Evolutionary conservation across 495 filamentous ascomycete genomes (phyloP).

Genomic region (Aspergillus bridgeri): DNA sequence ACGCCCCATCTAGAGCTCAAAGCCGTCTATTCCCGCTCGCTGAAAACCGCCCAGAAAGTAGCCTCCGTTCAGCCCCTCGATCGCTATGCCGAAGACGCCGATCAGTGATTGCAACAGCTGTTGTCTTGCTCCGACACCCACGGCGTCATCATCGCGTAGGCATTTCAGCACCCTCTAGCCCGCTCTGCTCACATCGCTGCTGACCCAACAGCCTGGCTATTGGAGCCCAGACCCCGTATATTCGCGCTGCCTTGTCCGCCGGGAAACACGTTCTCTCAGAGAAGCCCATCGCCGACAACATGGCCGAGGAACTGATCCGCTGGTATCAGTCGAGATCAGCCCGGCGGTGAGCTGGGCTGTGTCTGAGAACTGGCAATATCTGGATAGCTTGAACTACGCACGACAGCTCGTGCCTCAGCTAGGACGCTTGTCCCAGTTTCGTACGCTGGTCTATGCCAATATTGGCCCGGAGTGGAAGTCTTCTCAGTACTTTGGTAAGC

Average conservation of each 20-base stretch:
- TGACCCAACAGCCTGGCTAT: conserved; percentile 14
- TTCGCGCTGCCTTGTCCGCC: conserved; percentile 45
- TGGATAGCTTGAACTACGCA: conserved; percentile 47
- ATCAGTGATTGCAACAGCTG: conserved; percentile 50
- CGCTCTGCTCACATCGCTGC: no score
- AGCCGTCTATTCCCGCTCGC: conserved; percentile 49
- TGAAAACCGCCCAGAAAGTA: conserved; percentile 32
- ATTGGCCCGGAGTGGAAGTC: conserved; percentile 40
- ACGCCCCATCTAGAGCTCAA: conserved; percentile 38
- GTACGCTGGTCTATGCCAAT: conserved; percentile 44
- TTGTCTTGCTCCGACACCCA: conserved; percentile 56
- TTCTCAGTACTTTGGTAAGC: neutral
- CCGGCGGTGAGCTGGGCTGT: conserved; percentile 43
- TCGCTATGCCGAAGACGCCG: conserved; percentile 54
- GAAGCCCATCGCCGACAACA: conserved; percentile 64
- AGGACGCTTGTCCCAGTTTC: conserved; percentile 60
- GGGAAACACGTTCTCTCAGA: conserved; percentile 72
- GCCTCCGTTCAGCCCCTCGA: conserved; percentile 27
- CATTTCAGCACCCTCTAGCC: neutral
- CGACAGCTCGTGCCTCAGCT: conserved; percentile 48
- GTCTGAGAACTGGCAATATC: conserved; percentile 69
- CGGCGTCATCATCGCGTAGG: conserved; percentile 58
- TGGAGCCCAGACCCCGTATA: conserved; percentile 10
- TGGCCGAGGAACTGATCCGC: conserved; percentile 50
- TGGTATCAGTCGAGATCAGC: conserved; percentile 45